Evolutionary conservation across 2,329 filamentous ascomycete genomes (phyloP).

Genomic region (Endoconidiophora laricicola): DNA sequence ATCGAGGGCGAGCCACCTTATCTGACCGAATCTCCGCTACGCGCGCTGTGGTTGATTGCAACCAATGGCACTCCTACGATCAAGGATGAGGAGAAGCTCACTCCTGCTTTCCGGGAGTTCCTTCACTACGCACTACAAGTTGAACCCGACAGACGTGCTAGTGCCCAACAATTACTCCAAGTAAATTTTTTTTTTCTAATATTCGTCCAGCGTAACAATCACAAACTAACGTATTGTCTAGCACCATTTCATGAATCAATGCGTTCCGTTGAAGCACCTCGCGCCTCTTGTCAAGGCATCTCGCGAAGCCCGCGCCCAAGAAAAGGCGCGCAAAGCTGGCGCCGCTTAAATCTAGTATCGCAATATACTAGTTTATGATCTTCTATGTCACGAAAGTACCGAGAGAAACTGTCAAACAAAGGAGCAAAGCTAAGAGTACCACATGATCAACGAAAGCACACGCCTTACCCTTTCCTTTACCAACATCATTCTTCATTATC

Average conservation of each 20-base stretch:
- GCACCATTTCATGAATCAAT: constrained; percentile 68
- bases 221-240: constrained; percentile 20
- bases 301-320: constrained; percentile 67
- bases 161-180: constrained; percentile 80
- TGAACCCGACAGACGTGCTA: constrained; percentile 90
- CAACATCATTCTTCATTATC: neutral
- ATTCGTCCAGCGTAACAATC: constrained; percentile 18
- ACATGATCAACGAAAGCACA: too few relatives aligned
- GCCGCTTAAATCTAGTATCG: neutral
- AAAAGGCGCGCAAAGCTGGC: constrained; percentile 53
- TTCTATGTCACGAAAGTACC: too few relatives aligned
- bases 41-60: constrained; percentile 88
- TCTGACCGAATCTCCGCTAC: constrained; percentile 81
- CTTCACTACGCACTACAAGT: constrained; percentile 87
- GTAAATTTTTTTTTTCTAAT: constrained; percentile 35
- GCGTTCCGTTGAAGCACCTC: constrained; percentile 58
- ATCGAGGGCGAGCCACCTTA: constrained; percentile 97
- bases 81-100: constrained; percentile 77
- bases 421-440: too few relatives aligned
- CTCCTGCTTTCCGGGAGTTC: constrained; percentile 75
- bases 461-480: too few relatives aligned
- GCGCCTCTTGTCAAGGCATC: constrained; percentile 78
- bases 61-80: constrained; percentile 91
- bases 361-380: too few relatives aligned
- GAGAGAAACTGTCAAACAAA: too few relatives aligned